Conservation (phyloP, 1,284 basidiomycete genomes). For the Tylopilus sp. region DNA sequence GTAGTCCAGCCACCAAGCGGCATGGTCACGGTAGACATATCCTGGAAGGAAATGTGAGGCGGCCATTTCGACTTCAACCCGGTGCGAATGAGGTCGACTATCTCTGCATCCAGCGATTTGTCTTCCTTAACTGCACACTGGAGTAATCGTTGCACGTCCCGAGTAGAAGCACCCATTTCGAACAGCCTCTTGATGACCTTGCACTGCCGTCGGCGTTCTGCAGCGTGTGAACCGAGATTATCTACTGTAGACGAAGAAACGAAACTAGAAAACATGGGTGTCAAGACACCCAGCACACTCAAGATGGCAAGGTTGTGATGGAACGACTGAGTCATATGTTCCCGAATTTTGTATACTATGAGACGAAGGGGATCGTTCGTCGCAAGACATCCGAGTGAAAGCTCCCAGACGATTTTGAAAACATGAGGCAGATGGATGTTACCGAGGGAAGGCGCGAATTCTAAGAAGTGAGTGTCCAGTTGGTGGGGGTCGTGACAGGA, state of each 20-base stretch:
- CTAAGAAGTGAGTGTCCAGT: constrained; percentile 38
- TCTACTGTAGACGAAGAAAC: constrained; percentile 18
- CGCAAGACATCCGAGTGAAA: constrained; percentile 34
- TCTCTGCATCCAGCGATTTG: constrained; percentile 52
- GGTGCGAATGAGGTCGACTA: constrained; percentile 63
- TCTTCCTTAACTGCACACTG: constrained; percentile 49
- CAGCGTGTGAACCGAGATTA: background rate
- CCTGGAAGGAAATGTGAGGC: constrained; percentile 66
- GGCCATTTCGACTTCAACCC: constrained; percentile 71
- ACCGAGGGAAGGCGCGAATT: constrained; percentile 35
- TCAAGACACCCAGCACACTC: constrained; percentile 52
- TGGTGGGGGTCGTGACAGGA: constrained; percentile 34
- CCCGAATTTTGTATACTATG: constrained; percentile 56
- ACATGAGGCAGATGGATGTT: constrained; percentile 54
- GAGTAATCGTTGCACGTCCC: constrained; percentile 58
- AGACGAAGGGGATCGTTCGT: constrained; percentile 41
- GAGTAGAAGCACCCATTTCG: constrained; percentile 65
- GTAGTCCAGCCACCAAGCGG: constrained; percentile 43
- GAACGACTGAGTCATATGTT: constrained; percentile 52
- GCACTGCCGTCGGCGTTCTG: constrained; percentile 52
- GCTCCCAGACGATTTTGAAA: constrained; percentile 52
- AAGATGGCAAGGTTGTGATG: constrained; percentile 69
- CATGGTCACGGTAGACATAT: constrained; percentile 46
- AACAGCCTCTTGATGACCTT: constrained; percentile 61
- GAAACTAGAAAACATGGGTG: constrained; percentile 45